Evolutionary conservation across 352 stramenopile species (phyloP).

Genomic region (Globisporangium perplexum): DNA sequence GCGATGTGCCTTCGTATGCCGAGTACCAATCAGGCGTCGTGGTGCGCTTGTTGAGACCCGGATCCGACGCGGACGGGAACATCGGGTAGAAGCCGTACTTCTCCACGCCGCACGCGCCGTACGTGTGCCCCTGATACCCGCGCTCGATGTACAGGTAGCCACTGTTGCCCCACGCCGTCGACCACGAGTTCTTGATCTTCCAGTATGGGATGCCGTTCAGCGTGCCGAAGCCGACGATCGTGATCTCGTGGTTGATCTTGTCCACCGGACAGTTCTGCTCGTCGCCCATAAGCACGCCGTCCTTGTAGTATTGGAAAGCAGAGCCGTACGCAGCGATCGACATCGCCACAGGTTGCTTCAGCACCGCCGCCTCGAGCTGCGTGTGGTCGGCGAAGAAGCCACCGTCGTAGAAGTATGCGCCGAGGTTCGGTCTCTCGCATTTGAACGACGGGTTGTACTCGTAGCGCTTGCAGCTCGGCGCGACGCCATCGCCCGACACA

Average conservation of each 20-base stretch:
- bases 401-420: conserved; percentile 2
- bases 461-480: neutral
- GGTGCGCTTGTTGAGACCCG: neutral
- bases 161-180: conserved; percentile 22
- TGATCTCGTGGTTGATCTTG: conserved; percentile 18
- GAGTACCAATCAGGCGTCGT: too few species aligned
- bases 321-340: neutral
- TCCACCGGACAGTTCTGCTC: neutral
- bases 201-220: conserved; percentile 17
- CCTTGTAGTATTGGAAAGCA: conserved; percentile 9
- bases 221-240: conserved; percentile 28
- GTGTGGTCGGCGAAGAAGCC: conserved; percentile 7
- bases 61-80: neutral
- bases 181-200: conserved; percentile 41
- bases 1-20: too few species aligned
- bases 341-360: conserved; percentile 1
- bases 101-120: conserved; percentile 54
- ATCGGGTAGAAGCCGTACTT: conserved; percentile 40
- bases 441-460: conserved; percentile 5
- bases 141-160: conserved; percentile 29
- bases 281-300: conserved; percentile 8
- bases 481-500: neutral
- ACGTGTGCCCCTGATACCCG: conserved; percentile 26
- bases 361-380: conserved; percentile 4
- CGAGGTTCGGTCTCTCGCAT: conserved; percentile 11